Evolutionary conservation across 2,329 filamentous ascomycete species (phyloP).

Genomic region (Diaporthe eres): DNA sequence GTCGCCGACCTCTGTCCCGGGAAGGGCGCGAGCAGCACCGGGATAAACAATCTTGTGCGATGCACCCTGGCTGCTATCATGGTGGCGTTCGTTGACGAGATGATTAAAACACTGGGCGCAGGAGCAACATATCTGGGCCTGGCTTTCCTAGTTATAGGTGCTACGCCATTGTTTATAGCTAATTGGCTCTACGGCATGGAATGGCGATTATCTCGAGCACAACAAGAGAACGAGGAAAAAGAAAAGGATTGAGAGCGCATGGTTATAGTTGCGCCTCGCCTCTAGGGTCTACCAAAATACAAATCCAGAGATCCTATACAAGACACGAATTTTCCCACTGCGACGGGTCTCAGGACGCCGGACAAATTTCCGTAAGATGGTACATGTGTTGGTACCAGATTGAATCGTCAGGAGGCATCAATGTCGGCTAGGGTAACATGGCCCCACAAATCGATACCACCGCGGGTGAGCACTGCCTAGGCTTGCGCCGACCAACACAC

Average conservation of each 20-base stretch:
- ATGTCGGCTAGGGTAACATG: not conserved
- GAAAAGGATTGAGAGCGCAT: no score
- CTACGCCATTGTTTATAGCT: not conserved
- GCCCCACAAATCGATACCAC: not conserved
- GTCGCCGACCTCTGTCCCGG: slow-evolving; percentile 52
- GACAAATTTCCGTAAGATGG: no score
- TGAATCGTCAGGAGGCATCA: not conserved
- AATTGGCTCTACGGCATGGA: slow-evolving; percentile 26
- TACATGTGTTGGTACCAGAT: no score
- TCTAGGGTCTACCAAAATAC: no score
- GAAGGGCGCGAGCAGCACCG: slow-evolving; percentile 50
- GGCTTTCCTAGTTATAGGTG: slow-evolving; percentile 28
- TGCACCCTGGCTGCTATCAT: slow-evolving; percentile 50
- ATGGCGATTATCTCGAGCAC: not conserved
- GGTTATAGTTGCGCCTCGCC: not conserved
- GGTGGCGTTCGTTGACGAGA: slow-evolving; percentile 44
- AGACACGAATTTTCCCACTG: no score
- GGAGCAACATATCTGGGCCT: slow-evolving; percentile 41
- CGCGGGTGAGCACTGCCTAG: not conserved
- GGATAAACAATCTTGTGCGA: slow-evolving; percentile 52
- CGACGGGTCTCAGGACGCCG: no score
- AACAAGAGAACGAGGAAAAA: not conserved
- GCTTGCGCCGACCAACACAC: slow-evolving; percentile 1
- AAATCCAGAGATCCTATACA: no score
- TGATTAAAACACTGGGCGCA: slow-evolving; percentile 39